Evolutionary conservation across 2,329 filamentous ascomycete genomes (phyloP).

Genomic region (Colletotrichum euphorbiae): DNA sequence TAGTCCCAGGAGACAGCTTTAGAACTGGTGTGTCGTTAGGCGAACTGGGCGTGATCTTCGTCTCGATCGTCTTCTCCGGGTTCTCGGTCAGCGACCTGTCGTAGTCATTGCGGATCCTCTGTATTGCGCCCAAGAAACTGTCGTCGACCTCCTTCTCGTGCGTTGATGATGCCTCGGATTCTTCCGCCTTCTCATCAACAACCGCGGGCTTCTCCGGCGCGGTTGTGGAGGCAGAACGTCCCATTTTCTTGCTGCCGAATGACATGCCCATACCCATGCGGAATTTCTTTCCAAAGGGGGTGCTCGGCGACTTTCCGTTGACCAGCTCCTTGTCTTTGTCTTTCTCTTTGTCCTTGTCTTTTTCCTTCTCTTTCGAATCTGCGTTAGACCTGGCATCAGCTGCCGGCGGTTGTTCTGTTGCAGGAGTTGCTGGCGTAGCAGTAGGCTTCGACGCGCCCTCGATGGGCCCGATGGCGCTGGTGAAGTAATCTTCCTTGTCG

Average conservation of each 20-base stretch:
- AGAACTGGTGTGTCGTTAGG: constrained; percentile 81
- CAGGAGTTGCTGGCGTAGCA: constrained; percentile 58
- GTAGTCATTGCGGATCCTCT: constrained; percentile 79
- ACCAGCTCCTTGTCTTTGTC: constrained; percentile 54
- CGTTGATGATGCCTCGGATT: constrained; percentile 71
- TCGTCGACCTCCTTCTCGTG: constrained; percentile 82
- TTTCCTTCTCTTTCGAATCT: constrained; percentile 59
- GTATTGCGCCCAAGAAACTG: constrained; percentile 77
- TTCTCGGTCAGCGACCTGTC: constrained; percentile 72
- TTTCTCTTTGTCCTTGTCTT: constrained; percentile 59
- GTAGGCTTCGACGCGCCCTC: constrained; percentile 60
- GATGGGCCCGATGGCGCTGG: constrained; percentile 65
- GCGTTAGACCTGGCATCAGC: constrained; percentile 48
- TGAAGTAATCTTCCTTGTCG: constrained; percentile 83
- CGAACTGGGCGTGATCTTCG: constrained; percentile 75
- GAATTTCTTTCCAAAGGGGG: constrained; percentile 86
- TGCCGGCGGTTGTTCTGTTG: constrained; percentile 61
- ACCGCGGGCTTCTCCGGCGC: constrained; percentile 78
- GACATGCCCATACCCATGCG: constrained; percentile 73
- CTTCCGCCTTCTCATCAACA: constrained; percentile 80
- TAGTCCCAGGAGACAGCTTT: constrained; percentile 75
- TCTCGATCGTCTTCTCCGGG: constrained; percentile 67
- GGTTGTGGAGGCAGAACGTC: constrained; percentile 73
- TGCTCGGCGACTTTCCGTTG: constrained; percentile 68
- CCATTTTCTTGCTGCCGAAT: constrained; percentile 87